These are phyloP conservation scores for Phaeosphaeria sp. DNA, from an alignment of 2,329 filamentous ascomycete species.

Conservation along the genomic window DNA sequence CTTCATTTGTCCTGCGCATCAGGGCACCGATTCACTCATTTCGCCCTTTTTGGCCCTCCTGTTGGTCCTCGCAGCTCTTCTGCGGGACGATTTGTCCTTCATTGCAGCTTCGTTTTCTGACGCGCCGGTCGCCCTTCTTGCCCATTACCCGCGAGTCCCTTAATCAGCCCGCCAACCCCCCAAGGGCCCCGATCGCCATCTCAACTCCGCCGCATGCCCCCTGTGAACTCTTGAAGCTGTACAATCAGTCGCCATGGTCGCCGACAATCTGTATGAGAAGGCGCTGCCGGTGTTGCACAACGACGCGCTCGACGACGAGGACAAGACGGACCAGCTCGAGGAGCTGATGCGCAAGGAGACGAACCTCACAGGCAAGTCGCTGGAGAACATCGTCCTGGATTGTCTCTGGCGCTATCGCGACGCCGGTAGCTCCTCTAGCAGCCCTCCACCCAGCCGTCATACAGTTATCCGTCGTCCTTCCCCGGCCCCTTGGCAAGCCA, in stretches of 20 bases:
- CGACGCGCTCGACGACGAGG: slow-evolving; percentile 83
- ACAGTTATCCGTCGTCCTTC: slow-evolving; percentile 89
- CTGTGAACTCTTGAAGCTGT: background rate
- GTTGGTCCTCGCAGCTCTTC: slow-evolving; percentile 23
- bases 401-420: slow-evolving; percentile 85
- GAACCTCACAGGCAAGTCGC: slow-evolving; percentile 72
- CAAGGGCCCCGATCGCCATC: slow-evolving; percentile 7
- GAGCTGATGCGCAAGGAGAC: slow-evolving; percentile 83
- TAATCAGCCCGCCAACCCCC: slow-evolving; percentile 29
- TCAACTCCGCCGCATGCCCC: background rate
- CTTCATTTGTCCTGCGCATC: slow-evolving; percentile 27
- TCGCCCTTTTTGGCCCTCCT: slow-evolving; percentile 19
- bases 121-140: slow-evolving; percentile 28
- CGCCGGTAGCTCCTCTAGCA: slow-evolving; percentile 68
- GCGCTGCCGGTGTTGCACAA: slow-evolving; percentile 90
- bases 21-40: slow-evolving; percentile 23
- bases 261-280: slow-evolving; percentile 90
- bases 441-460: slow-evolving; percentile 85
- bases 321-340: slow-evolving; percentile 91
- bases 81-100: slow-evolving; percentile 24
- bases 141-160: slow-evolving; percentile 20
- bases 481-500: slow-evolving; percentile 88
- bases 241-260: slow-evolving; percentile 65
- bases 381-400: slow-evolving; percentile 91
- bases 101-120: slow-evolving; percentile 28